Evolutionary conservation across 306 rosid species (phyloP).

Genomic region (Vigna trinervia): DNA sequence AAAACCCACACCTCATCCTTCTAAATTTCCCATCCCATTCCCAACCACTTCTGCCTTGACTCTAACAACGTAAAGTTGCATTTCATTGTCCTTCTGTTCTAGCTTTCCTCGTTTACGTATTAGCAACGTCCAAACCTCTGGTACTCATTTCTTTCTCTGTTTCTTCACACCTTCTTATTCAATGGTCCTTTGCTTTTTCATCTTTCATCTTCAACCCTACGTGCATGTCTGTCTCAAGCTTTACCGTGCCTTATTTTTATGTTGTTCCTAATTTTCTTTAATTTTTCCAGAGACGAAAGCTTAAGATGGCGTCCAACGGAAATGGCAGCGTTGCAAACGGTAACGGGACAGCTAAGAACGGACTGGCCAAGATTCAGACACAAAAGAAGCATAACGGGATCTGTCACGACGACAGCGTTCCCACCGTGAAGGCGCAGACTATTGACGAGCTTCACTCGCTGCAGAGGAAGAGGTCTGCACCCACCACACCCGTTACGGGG

Average conservation of each 20-base stretch:
- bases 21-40: constrained; percentile 36
- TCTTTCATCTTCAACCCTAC: constrained; percentile 19
- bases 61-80: background rate
- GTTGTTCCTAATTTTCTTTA: no score
- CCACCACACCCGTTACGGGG: constrained; percentile 68
- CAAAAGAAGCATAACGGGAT: constrained; percentile 45
- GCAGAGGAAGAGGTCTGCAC: constrained; percentile 78
- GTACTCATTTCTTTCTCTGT: constrained; percentile 10
- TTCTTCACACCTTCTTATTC: background rate
- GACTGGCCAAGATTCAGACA: constrained; percentile 69
- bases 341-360: constrained; percentile 49
- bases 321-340: constrained; percentile 23
- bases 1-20: constrained; percentile 21
- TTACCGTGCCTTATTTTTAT: no score
- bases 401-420: constrained; percentile 79
- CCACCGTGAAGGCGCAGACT: constrained; percentile 76
- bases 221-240: background rate
- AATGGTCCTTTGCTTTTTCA: background rate
- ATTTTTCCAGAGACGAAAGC: background rate
- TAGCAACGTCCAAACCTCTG: constrained; percentile 7
- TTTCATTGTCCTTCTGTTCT: constrained; percentile 10
- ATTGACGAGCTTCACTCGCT: constrained; percentile 86
- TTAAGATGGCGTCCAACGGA: constrained; percentile 47
- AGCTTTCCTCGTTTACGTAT: constrained; percentile 9
- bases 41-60: background rate